Conservation (phyloP, 371 early-diverging fungal genomes). For the Dinochytrium kinnereticum region DNA sequence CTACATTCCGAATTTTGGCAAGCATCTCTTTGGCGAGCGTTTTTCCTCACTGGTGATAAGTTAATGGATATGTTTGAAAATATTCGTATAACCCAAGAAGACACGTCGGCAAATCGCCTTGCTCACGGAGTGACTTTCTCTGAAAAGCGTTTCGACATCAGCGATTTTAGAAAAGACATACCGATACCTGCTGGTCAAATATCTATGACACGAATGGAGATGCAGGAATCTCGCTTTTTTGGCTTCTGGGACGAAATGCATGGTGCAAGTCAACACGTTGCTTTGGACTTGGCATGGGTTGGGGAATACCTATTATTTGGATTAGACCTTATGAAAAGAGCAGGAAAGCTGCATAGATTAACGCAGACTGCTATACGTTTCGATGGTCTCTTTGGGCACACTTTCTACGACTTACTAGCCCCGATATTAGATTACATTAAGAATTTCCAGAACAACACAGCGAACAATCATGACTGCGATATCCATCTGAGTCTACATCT, state of each 20-base stretch:
- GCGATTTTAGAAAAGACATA: background rate
- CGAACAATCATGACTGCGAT: background rate
- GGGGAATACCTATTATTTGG: background rate
- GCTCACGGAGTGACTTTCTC: slow-evolving; percentile 14
- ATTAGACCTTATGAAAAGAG: background rate
- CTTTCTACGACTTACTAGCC: background rate
- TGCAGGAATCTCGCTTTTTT: slow-evolving; percentile 4
- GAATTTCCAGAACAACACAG: background rate
- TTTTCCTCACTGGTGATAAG: slow-evolving; percentile 34
- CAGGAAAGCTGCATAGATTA: background rate
- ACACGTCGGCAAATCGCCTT: background rate
- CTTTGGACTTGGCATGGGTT: slow-evolving; percentile 10
- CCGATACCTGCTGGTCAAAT: background rate
- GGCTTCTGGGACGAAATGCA: slow-evolving; percentile 7
- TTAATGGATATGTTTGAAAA: slow-evolving; percentile 40
- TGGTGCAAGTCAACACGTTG: background rate
- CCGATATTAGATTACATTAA: background rate
- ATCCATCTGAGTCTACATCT: background rate
- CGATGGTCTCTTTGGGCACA: background rate
- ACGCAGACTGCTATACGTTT: background rate
- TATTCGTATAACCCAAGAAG: slow-evolving; percentile 25
- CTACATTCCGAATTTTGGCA: slow-evolving; percentile 32
- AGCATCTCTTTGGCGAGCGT: slow-evolving; percentile 39
- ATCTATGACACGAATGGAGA: background rate
- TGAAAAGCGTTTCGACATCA: slow-evolving; percentile 3